Conservation (phyloP, 2,329 filamentous ascomycete genomes). For the Diaporthe australafricana region DNA sequence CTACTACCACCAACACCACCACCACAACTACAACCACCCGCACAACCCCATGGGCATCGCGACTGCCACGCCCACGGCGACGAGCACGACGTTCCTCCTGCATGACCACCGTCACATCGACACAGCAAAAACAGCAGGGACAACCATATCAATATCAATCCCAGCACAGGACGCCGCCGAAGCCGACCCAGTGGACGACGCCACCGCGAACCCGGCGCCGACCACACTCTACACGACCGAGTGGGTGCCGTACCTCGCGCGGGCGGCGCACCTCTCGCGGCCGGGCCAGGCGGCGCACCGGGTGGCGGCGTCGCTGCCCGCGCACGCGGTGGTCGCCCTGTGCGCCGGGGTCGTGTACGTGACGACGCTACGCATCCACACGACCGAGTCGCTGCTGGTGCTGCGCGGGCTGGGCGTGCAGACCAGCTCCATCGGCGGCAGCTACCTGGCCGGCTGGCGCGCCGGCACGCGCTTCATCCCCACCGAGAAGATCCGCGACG, state of each 20-base stretch:
- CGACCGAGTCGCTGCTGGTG: slow-evolving; percentile 87
- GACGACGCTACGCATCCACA: slow-evolving; percentile 59
- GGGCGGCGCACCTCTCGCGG: slow-evolving; percentile 46
- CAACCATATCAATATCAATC: background rate
- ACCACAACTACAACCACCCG: slow-evolving; percentile 39
- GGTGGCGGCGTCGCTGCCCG: slow-evolving; percentile 50
- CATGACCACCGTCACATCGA: slow-evolving; percentile 24
- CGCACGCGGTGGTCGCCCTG: slow-evolving; percentile 53
- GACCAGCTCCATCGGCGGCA: slow-evolving; percentile 78
- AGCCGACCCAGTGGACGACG: slow-evolving; percentile 31
- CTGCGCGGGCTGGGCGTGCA: slow-evolving; percentile 92
- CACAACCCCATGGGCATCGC: slow-evolving; percentile 23
- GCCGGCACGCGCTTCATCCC: slow-evolving; percentile 76
- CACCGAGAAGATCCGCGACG: slow-evolving; percentile 90
- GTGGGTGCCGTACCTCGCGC: slow-evolving; percentile 44
- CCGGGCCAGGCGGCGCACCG: slow-evolving; percentile 46
- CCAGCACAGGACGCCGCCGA: background rate
- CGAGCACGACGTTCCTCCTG: slow-evolving; percentile 1
- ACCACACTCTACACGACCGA: slow-evolving; percentile 37
- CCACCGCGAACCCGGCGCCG: slow-evolving; percentile 33
- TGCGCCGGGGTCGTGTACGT: slow-evolving; percentile 55
- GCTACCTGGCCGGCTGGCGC: slow-evolving; percentile 65
- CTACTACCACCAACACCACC: slow-evolving; percentile 39
- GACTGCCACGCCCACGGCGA: slow-evolving; percentile 8
- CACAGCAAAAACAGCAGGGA: background rate